Base-by-base conservation (phyloP, 768 basidiomycete species). In the Lentinula raphanica region DNA sequence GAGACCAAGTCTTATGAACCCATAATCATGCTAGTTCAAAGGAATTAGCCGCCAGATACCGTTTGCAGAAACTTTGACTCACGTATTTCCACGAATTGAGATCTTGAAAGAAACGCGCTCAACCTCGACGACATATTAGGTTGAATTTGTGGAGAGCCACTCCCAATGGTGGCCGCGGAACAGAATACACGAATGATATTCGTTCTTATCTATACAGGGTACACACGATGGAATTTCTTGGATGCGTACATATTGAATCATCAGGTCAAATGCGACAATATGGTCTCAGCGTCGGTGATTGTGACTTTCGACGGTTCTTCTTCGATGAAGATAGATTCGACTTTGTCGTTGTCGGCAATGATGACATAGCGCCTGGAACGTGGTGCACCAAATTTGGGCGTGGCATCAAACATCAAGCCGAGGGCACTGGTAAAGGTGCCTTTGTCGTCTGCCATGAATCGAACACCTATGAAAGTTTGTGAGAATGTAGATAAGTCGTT, bases 371-470 rank as follows among this genome's bases (percentile, higher is more conserved):
- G 76, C 71, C 86, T 87, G 50, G 86, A 80, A 44, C 90, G 86
- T 1, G 81, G 81, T 9, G 79, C 80, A 19, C 90, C 90, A 13
- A 93, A 79, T 13, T 84, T 66, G 3, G 74, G 71, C 8, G 84
- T 77, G 1, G 81, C 87, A 60, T 89, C 85, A 59, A 87, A 85
- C 36, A 82, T 60, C 13, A 87, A 76, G 1, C 88, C 87, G 46
- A 85, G 66, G 6, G 74, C 72, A 21, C 78, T 71, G 11, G 79
- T 72, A 63, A 87, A 79, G 3, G 78, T 70, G 27, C 79, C 89
- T 56, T 78, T 77, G 69, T 93, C 90, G 60, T 90, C 88, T 9
- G 85, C 79, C 51, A 87, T 79, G 71, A 88, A 87, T 40, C 75
- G 80, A 38, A 85, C 74, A 0, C 71, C 83, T 85, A 58, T 2